Conservation (phyloP, 768 basidiomycete genomes). For the Clathrus columnatus region DNA sequence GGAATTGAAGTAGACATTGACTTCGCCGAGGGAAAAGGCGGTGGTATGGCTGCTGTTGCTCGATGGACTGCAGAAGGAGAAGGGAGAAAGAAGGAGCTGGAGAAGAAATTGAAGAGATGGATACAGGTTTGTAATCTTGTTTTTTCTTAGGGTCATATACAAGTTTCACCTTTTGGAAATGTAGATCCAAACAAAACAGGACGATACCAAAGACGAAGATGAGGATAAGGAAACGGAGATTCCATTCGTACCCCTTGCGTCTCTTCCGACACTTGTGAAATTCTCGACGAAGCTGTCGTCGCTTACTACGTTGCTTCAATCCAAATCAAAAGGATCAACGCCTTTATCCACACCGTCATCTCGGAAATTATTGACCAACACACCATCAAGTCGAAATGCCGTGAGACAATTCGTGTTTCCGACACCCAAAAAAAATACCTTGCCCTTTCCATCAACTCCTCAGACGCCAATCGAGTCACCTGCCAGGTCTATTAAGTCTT, state of each 20-base stretch:
- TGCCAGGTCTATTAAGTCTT: not conserved
- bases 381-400: slow-evolving; percentile 28
- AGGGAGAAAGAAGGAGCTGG: slow-evolving; percentile 48
- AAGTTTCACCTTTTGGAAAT: slow-evolving; percentile 6
- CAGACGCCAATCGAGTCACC: slow-evolving; percentile 7
- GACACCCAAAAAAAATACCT: slow-evolving; percentile 33
- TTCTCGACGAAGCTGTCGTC: slow-evolving; percentile 41
- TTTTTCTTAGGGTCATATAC: not conserved
- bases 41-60: slow-evolving; percentile 84
- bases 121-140: slow-evolving; percentile 35
- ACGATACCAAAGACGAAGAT: no score
- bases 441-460: slow-evolving; percentile 42
- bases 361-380: slow-evolving; percentile 22
- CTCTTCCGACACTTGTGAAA: slow-evolving; percentile 50
- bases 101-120: slow-evolving; percentile 57
- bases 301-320: slow-evolving; percentile 4
- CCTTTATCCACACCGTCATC: slow-evolving; percentile 30
- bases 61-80: slow-evolving; percentile 74
- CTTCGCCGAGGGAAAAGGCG: slow-evolving; percentile 66
- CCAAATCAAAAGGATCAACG: slow-evolving; percentile 24
- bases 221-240: slow-evolving; percentile 25
- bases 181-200: no score
- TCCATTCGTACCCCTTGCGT: slow-evolving; percentile 55
- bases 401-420: slow-evolving; percentile 33
- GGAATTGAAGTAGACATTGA: slow-evolving; percentile 85